These are phyloP conservation scores for Vanderwaltozyma yarrowii DNA, from an alignment of 805 yeast species.

Conservation along the genomic window DNA sequence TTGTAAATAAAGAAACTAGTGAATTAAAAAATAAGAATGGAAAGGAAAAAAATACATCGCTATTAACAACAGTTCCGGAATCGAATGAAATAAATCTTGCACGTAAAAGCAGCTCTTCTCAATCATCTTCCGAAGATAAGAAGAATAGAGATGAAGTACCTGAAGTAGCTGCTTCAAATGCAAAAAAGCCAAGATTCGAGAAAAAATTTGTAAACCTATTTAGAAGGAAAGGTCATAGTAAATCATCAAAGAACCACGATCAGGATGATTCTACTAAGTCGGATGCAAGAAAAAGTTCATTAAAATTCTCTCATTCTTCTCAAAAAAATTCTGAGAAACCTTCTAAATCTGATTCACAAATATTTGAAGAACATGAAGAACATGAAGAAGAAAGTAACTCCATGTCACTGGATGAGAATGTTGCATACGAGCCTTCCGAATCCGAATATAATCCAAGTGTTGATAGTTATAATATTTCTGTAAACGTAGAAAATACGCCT, in stretches of 20 bases:
- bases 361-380: too few relatives aligned
- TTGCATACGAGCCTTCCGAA: neutral
- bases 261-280: neutral
- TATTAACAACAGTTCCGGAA: too few relatives aligned
- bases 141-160: neutral
- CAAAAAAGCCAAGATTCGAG: constrained; percentile 11
- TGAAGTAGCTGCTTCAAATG: neutral
- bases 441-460: neutral
- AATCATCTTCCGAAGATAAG: too few relatives aligned
- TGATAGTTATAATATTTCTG: neutral
- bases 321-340: neutral
- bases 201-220: constrained; percentile 17
- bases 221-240: constrained; percentile 6
- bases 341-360: too few relatives aligned
- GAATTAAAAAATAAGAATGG: too few relatives aligned
- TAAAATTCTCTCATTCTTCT: too few relatives aligned
- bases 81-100: too few relatives aligned
- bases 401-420: neutral
- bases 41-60: too few relatives aligned
- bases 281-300: neutral
- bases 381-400: too few relatives aligned
- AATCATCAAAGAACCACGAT: neutral
- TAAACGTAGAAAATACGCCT: neutral
- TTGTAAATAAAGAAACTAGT: neutral
- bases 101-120: too few relatives aligned